Conservation (phyloP, 306 rosid species). For the Cucurbita moschata region DNA sequence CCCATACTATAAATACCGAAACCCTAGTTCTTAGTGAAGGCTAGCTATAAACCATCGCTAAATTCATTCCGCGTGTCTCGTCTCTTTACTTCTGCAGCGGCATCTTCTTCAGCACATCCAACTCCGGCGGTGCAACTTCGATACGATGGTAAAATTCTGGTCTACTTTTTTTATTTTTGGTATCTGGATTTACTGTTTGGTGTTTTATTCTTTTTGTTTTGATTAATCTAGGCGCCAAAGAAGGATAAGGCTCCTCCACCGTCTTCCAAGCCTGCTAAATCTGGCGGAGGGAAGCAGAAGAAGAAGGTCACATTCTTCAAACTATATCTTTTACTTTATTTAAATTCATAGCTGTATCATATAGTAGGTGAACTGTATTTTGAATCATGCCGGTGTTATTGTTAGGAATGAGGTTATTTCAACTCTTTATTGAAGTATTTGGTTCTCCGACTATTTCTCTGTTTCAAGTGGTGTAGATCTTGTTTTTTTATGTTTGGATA, state of each 20-base stretch:
- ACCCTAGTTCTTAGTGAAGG: neutral
- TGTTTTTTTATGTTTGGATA: neutral
- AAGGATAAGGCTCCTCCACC: slow-evolving; percentile 8
- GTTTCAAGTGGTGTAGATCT: too few species aligned
- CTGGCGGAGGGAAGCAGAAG: slow-evolving; percentile 10
- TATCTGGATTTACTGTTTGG: neutral
- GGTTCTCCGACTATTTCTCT: too few species aligned
- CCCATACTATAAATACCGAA: neutral
- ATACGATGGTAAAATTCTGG: neutral
- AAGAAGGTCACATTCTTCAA: neutral
- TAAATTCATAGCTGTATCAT: neutral
- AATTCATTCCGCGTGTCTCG: neutral
- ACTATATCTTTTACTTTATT: neutral
- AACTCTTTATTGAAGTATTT: neutral
- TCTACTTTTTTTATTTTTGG: neutral
- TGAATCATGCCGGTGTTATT: neutral
- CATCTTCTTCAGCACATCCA: neutral
- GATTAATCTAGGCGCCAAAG: slow-evolving; percentile 1
- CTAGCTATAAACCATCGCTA: neutral
- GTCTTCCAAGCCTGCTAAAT: slow-evolving; percentile 3
- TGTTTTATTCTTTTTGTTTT: neutral
- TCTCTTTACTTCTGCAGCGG: neutral
- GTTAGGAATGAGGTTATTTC: neutral
- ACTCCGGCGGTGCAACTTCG: neutral
- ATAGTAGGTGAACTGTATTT: neutral